Evolutionary conservation across 2,329 filamentous ascomycete species (phyloP).

Genomic region (Endothia cerciana): DNA sequence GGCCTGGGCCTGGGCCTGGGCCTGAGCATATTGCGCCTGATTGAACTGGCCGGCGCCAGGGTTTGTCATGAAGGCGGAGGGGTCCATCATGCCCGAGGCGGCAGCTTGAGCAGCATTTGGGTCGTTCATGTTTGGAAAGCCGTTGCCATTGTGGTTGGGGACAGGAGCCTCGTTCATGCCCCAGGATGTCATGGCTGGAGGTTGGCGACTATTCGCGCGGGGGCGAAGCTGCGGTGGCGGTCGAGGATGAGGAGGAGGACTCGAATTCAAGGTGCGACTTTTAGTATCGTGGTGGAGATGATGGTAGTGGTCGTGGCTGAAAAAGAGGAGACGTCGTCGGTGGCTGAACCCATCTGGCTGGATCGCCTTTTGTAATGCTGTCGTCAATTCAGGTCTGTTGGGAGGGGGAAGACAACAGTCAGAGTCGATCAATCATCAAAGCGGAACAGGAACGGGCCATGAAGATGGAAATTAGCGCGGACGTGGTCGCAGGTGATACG

Average conservation of each 20-base stretch:
- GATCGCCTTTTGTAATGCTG: constrained; percentile 1
- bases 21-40: constrained; percentile 60
- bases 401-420: constrained; percentile 25
- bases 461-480: constrained; percentile 43
- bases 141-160: constrained; percentile 72
- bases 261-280: constrained; percentile 14
- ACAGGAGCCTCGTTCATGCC: constrained; percentile 68
- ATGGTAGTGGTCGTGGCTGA: constrained; percentile 23
- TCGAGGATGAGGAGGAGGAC: constrained; percentile 13
- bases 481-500: constrained; percentile 51
- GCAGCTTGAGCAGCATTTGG: constrained; percentile 49
- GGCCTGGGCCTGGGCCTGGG: constrained; percentile 48
- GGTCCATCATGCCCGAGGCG: constrained; percentile 65
- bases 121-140: constrained; percentile 68
- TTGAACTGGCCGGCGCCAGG: constrained; percentile 59
- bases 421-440: constrained; percentile 42
- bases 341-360: constrained; percentile 51
- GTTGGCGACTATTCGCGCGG: constrained; percentile 34
- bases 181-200: constrained; percentile 70
- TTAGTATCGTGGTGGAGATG: constrained; percentile 23
- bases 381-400: constrained; percentile 22
- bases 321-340: constrained; percentile 16
- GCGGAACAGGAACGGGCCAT: constrained; percentile 46
- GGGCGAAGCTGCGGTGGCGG: constrained; percentile 24
- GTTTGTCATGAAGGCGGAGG: constrained; percentile 65